A percentile compares a stretch with the other conserved stretches of the same genome.
These are phyloP conservation scores for Naganishia kalamii DNA, from an alignment of 768 basidiomycete species.

Conservation along the genomic window DNA sequence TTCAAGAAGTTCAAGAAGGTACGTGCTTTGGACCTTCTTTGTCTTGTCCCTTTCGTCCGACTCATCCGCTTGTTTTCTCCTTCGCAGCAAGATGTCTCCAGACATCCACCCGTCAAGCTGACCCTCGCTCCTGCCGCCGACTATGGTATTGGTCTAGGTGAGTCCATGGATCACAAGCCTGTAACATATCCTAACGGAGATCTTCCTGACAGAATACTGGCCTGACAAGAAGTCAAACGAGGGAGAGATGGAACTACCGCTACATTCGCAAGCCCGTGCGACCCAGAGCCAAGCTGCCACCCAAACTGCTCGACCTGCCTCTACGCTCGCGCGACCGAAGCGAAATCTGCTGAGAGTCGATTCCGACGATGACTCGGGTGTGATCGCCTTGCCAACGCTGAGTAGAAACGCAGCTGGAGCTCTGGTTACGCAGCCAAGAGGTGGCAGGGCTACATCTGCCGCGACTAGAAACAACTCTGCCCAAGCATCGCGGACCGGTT, in stretches of 20 bases:
- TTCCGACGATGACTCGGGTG: constrained; percentile 18
- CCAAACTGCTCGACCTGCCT: neutral
- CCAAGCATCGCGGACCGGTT: neutral
- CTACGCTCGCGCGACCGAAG: neutral
- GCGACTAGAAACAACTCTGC: neutral
- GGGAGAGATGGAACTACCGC: neutral
- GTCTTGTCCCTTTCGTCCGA: neutral
- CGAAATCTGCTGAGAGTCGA: constrained; percentile 13
- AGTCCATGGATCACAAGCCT: neutral
- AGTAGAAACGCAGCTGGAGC: constrained; percentile 1
- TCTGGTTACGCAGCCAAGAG: neutral
- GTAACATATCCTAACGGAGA: neutral
- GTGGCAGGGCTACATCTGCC: neutral
- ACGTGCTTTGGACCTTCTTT: neutral
- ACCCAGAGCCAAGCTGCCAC: constrained; percentile 13
- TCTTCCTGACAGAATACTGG: constrained; percentile 20
- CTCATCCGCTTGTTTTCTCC: neutral
- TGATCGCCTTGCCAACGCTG: neutral
- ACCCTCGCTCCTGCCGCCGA: constrained; percentile 18
- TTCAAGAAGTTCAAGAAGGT: constrained; percentile 48
- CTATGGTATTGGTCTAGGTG: constrained; percentile 20
- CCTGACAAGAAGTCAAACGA: constrained; percentile 2
- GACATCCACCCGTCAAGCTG: constrained; percentile 14
- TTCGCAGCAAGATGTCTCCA: constrained; percentile 15
- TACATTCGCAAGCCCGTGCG: neutral